Evolutionary conservation across 805 yeast genomes (phyloP).

Genomic region (Teunomyces aglyptinius): DNA sequence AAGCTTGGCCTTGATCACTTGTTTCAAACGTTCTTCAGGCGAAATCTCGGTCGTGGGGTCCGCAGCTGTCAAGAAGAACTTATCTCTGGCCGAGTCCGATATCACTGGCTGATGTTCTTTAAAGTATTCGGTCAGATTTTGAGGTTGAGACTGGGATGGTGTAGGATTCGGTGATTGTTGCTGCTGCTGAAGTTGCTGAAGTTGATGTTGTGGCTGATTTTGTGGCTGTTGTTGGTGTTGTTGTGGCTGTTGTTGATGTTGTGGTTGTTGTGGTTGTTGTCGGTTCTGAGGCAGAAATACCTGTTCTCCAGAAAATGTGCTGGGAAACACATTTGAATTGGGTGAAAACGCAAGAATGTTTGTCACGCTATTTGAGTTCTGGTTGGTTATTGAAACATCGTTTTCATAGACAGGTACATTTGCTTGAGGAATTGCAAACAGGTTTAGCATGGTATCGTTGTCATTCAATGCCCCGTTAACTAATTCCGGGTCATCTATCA

Average conservation of each 20-base stretch:
- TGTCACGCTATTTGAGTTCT: conserved; percentile 10
- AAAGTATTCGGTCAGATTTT: conserved; percentile 9
- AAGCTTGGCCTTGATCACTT: conserved; percentile 89
- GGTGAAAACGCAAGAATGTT: conserved; percentile 32
- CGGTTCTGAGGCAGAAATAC: conserved; percentile 2
- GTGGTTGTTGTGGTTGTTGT: conserved; percentile 1
- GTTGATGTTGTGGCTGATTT: conserved; percentile 1
- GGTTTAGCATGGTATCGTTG: conserved; percentile 9
- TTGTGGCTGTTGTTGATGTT: conserved; percentile 2
- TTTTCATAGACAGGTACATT: not conserved
- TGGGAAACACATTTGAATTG: conserved; percentile 19
- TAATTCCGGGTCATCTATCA: conserved; percentile 83
- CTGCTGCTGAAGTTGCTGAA: conserved; percentile 6
- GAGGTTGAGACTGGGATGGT: conserved; percentile 5
- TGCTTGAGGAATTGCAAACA: not conserved
- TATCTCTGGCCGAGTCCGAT: conserved; percentile 82
- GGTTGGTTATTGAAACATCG: not conserved
- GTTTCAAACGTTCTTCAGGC: conserved; percentile 89
- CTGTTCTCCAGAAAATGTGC: conserved; percentile 4
- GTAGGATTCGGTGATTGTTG: not conserved
- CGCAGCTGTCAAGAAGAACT: conserved; percentile 92
- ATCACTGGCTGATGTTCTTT: conserved; percentile 39
- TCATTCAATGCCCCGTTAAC: conserved; percentile 44
- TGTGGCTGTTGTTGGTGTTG: conserved; percentile 7
- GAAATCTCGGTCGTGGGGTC: conserved; percentile 94